Conservation (phyloP, 106 monocot genomes). For the Apostasia shenzhenica region DNA sequence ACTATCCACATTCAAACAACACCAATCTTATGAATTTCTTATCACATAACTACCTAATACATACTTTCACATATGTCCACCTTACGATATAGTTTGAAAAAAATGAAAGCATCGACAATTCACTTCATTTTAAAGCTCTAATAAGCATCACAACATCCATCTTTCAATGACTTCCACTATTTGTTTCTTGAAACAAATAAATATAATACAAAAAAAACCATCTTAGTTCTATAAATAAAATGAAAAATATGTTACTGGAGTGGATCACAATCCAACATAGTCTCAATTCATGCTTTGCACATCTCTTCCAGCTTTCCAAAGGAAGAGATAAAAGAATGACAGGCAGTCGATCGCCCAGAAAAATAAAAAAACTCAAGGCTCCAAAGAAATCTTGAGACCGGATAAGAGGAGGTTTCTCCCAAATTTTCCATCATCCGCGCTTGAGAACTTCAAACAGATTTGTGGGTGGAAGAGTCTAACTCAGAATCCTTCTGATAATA, state of each 20-base stretch:
- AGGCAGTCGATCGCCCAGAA: background rate
- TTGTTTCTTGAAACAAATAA: no score
- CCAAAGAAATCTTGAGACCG: background rate
- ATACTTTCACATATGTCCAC: no score
- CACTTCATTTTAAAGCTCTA: no score
- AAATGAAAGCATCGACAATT: no score
- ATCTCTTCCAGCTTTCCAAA: background rate
- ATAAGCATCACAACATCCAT: no score
- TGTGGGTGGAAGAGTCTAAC: background rate
- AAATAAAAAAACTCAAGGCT: background rate
- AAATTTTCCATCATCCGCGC: background rate
- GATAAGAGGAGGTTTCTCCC: background rate
- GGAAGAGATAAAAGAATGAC: background rate
- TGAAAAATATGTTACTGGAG: background rate
- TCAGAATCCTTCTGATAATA: slow-evolving; percentile 68
- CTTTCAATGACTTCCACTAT: no score
- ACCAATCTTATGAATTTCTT: no score
- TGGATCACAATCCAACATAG: background rate
- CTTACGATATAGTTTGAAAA: no score
- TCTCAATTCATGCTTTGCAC: background rate
- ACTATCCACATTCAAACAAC: no score
- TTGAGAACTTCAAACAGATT: slow-evolving; percentile 1
- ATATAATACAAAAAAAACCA: no score
- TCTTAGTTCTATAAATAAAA: background rate
- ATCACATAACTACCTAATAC: no score